These are phyloP conservation scores for Alternaria brassicicola DNA, from an alignment of 2,329 filamentous ascomycete genomes.

Conservation along the genomic window DNA sequence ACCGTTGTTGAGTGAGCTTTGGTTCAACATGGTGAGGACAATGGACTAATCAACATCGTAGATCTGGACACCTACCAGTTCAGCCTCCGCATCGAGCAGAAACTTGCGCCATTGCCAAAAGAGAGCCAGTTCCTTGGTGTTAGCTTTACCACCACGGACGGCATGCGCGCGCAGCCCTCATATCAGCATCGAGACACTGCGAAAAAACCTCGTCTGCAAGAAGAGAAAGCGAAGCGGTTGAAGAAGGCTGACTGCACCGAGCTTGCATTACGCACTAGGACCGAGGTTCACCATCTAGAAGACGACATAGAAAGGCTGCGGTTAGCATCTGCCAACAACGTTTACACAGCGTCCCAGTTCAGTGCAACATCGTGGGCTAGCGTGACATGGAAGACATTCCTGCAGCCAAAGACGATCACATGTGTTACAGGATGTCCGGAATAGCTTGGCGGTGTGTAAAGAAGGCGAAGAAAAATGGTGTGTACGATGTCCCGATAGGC, in stretches of 20 bases:
- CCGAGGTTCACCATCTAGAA: neutral
- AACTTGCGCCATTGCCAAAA: neutral
- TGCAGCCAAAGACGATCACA: neutral
- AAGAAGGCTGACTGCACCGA: neutral
- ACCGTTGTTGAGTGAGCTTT: constrained; percentile 3
- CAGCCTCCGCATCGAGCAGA: neutral
- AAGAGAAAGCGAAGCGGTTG: neutral
- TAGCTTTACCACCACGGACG: neutral
- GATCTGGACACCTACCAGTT: constrained; percentile 6
- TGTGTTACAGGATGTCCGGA: neutral
- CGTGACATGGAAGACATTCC: neutral
- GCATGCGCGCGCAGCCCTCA: neutral
- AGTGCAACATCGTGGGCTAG: neutral
- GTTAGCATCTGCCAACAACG: neutral
- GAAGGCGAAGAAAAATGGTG: neutral
- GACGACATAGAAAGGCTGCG: neutral
- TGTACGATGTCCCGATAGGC: neutral
- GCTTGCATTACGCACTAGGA: neutral
- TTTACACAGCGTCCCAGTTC: neutral
- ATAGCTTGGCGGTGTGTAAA: neutral
- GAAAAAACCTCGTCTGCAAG: neutral
- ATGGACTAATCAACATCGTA: neutral
- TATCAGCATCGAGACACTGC: neutral
- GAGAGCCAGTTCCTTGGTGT: neutral
- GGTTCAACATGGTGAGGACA: neutral